These are phyloP conservation scores for Thraustotheca clavata DNA, from an alignment of 352 stramenopile species.

Conservation along the genomic window DNA sequence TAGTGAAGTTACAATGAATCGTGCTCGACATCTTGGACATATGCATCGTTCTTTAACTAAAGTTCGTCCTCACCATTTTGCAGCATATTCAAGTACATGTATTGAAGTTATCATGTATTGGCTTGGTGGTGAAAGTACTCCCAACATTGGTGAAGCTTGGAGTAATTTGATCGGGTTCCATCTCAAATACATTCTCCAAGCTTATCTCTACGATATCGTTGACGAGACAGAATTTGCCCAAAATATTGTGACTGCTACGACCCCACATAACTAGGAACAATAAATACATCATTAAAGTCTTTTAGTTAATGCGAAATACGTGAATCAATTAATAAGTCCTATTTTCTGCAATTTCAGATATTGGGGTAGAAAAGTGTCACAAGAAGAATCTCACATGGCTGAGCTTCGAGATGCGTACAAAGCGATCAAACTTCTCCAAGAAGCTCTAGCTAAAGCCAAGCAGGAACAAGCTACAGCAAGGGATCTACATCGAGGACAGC, in stretches of 20 bases:
- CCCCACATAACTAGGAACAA: too few relatives aligned
- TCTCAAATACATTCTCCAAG: constrained; percentile 19
- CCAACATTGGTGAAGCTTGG: constrained; percentile 16
- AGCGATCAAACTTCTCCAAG: constrained; percentile 17
- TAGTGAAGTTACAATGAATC: background rate
- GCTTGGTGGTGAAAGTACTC: constrained; percentile 12
- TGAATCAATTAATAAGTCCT: too few relatives aligned
- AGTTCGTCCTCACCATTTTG: constrained; percentile 12
- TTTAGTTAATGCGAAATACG: too few relatives aligned
- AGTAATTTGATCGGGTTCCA: constrained; percentile 18
- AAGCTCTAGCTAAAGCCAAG: constrained; percentile 13
- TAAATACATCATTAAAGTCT: too few relatives aligned
- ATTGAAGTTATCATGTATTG: constrained; percentile 21
- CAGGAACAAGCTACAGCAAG: background rate
- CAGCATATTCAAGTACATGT: constrained; percentile 15
- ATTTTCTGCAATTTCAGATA: background rate
- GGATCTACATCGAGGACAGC: background rate
- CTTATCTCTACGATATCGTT: constrained; percentile 6
- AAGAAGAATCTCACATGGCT: too few relatives aligned
- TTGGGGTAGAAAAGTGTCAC: too few relatives aligned
- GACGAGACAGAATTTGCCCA: constrained; percentile 14
- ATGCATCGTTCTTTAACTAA: background rate
- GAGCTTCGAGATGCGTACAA: constrained; percentile 21
- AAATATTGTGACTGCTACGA: too few relatives aligned
- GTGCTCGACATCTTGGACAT: constrained; percentile 10